Conservation (phyloP, 2,329 filamentous ascomycete species). For the Dendryphion nanum region DNA sequence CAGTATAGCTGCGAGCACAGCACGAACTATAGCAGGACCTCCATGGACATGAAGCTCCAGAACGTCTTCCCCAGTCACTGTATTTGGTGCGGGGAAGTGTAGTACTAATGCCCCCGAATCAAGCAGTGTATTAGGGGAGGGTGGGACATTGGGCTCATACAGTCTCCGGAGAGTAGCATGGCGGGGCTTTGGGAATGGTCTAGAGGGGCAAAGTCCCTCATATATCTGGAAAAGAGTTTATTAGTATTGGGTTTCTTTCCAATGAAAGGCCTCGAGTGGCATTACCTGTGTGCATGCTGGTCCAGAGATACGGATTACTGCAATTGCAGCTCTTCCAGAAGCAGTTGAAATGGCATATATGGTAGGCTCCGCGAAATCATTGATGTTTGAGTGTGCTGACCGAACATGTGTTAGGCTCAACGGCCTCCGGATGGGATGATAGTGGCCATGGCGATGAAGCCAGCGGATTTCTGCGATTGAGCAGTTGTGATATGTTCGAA, state of each 20-base stretch:
- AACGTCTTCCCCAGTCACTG: slow-evolving; percentile 88
- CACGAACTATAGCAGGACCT: slow-evolving; percentile 82
- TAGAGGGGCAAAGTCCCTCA: slow-evolving; percentile 58
- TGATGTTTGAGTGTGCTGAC: slow-evolving; percentile 10
- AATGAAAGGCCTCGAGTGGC: no score
- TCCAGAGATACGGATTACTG: slow-evolving; percentile 84
- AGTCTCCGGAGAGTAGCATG: slow-evolving; percentile 73
- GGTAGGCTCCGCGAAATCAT: slow-evolving; percentile 48
- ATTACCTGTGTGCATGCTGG: slow-evolving; percentile 66
- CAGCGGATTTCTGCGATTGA: neutral
- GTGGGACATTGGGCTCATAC: slow-evolving; percentile 53
- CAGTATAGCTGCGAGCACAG: slow-evolving; percentile 76
- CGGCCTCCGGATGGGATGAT: slow-evolving; percentile 6
- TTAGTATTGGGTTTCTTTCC: no score
- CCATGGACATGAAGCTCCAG: slow-evolving; percentile 95
- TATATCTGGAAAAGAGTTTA: slow-evolving; percentile 56
- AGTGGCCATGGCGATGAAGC: slow-evolving; percentile 5
- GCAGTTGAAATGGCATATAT: slow-evolving; percentile 93
- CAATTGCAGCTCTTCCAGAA: slow-evolving; percentile 82
- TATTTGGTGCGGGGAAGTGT: slow-evolving; percentile 76
- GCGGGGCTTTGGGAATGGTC: slow-evolving; percentile 56
- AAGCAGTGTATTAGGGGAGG: slow-evolving; percentile 51
- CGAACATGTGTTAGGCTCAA: slow-evolving; percentile 15
- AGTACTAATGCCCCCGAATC: slow-evolving; percentile 80
- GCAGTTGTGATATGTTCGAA: no score